A percentile compares a stretch with the other conserved stretches of the same genome.
Conservation (phyloP, 495 filamentous ascomycete species). For the Penicillium cosmopolitanum region DNA sequence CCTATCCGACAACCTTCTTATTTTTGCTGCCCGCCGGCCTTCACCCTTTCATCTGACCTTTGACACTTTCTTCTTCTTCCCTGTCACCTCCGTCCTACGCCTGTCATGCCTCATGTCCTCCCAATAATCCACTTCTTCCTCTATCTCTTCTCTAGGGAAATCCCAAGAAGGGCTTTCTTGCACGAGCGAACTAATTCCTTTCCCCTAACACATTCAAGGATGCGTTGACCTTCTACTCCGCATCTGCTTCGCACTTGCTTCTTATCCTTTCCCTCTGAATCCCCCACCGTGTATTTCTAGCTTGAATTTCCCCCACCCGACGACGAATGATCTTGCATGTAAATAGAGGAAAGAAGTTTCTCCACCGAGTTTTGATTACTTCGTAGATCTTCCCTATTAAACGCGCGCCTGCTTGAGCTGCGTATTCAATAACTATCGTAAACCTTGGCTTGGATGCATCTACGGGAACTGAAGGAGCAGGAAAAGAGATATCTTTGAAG, state of each 20-base stretch:
- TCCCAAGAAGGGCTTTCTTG: background rate
- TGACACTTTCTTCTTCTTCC: background rate
- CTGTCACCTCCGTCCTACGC: slow-evolving; percentile 12
- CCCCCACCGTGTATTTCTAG: slow-evolving; percentile 36
- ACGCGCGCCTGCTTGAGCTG: background rate
- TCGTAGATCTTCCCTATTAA: background rate
- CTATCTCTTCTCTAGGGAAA: slow-evolving; percentile 2
- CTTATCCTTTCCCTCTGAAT: slow-evolving; percentile 11
- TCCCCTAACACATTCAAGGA: slow-evolving; percentile 4
- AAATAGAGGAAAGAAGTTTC: slow-evolving; percentile 25
- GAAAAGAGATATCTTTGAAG: background rate
- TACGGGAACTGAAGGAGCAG: background rate
- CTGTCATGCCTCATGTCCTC: slow-evolving; percentile 19
- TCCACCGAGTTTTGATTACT: background rate
- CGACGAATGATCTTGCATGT: slow-evolving; percentile 27
- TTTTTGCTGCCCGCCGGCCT: too few relatives aligned
- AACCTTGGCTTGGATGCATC: background rate
- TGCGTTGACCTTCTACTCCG: slow-evolving; percentile 9
- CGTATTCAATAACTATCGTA: background rate
- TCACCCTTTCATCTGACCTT: too few relatives aligned
- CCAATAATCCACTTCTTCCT: slow-evolving; percentile 4
- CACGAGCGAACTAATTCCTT: slow-evolving; percentile 20
- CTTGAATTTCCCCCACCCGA: slow-evolving; percentile 19
- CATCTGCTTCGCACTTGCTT: slow-evolving; percentile 6
- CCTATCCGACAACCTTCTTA: too few relatives aligned